Evolutionary conservation across 2,329 filamentous ascomycete species (phyloP), one percentile per base, ranked within the genome.

Genomic region (Colletotrichum theobromicola): DNA sequence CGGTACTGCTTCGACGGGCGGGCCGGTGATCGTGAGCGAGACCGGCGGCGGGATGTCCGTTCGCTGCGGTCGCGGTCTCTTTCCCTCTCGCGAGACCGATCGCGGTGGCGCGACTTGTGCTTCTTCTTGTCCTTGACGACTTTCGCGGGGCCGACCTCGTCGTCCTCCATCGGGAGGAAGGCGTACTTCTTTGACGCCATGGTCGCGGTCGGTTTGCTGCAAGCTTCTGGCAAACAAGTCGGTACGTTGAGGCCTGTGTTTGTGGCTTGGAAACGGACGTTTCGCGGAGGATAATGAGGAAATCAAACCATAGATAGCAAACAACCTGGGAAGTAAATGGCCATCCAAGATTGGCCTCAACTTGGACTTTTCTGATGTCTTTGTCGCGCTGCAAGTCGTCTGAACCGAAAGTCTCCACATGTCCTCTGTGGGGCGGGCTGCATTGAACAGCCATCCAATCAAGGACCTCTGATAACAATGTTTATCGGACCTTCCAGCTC

Each of bases 131-230:
- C 86, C 75, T 87, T 84, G 66, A 88, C 83, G 70, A 88, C 89
- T 72, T 88, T 88, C 65, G 89, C 87, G 28, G 88, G 88, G 1
- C 88, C 87, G n/a, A 91, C 86, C 76, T 91, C 90, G 37, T 89
- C 89, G 13, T 91, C 91, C 74, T 91, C 91, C 92, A 94, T 94
- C 9, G 92, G 89, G 76, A 94, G 83, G 77, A 94, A 90, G 9
- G 92, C 91, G 81, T 93, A 94, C 79, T 89, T 90, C 82, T 93
- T 93, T 61, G 86, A 85, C 75, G 85, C 87, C 87, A 89, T 89
- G 64, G 21, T 58, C 63, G 32, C 55, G 5, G 34, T 42, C 30
- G 12, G 2, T 2, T 21, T 21, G 12, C n/a, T 13, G n/a, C 42
- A 21, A 2, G n/a, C 6, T 50, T 50, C 42, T 50, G 42, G 42